Conservation (phyloP, 2,329 filamentous ascomycete genomes). For the Ciborinia camelliae region DNA sequence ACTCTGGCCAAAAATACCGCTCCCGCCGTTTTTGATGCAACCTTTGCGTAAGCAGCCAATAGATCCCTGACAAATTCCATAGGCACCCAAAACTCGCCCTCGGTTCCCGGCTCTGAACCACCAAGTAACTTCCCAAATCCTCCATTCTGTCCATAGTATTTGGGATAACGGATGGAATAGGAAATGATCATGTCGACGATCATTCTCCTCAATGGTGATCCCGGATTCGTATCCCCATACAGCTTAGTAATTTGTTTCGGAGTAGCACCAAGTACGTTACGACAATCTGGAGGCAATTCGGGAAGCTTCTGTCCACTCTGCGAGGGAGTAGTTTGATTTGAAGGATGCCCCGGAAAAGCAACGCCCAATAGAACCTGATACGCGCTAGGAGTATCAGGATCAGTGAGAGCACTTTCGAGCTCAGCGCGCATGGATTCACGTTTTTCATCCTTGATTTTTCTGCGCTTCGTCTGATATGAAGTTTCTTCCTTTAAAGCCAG, state of each 20-base stretch:
- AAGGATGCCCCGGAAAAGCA: too few species aligned
- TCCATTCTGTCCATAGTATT: background rate
- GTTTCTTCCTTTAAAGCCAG: background rate
- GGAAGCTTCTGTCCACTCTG: background rate
- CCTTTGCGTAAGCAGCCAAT: background rate
- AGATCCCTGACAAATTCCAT: background rate
- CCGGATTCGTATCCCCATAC: background rate
- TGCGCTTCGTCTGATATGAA: background rate
- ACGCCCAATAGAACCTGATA: too few species aligned
- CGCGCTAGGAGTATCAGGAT: background rate
- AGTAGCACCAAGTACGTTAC: background rate
- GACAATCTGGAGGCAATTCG: background rate
- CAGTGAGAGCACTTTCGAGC: background rate
- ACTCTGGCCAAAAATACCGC: too few species aligned
- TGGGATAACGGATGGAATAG: background rate
- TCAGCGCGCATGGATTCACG: background rate
- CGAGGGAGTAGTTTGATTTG: too few species aligned
- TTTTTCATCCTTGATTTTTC: background rate
- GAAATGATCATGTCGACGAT: background rate
- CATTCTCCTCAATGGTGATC: background rate
- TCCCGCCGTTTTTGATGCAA: too few species aligned
- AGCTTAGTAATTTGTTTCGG: background rate
- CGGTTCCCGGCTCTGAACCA: accelerated
- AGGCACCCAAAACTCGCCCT: background rate
- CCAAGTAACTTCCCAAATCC: background rate